These are phyloP conservation scores for Toxoplasma gondii DNA, from an alignment of 169 alveolate genomes.

Conservation along the genomic window DNA sequence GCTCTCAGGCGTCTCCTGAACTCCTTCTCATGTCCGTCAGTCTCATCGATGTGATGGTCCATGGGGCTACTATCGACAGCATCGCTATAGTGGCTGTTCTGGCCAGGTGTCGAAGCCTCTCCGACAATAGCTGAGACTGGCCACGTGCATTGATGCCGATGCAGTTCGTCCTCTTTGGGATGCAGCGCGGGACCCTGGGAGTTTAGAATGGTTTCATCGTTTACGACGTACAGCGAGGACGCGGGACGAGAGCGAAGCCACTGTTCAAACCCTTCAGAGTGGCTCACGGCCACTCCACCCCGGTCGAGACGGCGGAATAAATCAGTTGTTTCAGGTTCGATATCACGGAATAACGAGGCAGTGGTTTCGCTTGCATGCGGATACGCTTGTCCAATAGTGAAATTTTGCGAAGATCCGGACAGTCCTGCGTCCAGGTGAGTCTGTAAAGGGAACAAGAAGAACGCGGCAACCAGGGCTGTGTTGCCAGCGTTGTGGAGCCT, in stretches of 20 bases:
- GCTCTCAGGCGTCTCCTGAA: not conserved
- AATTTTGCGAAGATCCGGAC: no score
- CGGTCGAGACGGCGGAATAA: conserved; percentile 1
- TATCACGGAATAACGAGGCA: not conserved
- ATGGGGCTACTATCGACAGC: no score
- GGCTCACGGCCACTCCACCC: not conserved
- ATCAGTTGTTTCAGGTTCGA: not conserved
- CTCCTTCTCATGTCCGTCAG: not conserved
- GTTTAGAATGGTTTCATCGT: conserved; percentile 15
- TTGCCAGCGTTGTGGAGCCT: no score
- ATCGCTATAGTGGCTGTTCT: no score
- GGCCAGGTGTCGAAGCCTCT: not conserved
- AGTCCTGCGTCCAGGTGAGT: no score
- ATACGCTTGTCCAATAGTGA: no score
- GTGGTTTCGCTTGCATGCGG: no score
- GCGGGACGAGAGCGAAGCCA: conserved; percentile 44
- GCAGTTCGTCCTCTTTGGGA: not conserved
- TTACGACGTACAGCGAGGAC: not conserved
- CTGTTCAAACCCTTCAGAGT: conserved; percentile 1
- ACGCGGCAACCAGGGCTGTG: no score
- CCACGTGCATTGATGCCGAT: not conserved
- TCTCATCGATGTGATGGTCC: not conserved
- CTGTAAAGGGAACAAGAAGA: no score
- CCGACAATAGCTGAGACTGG: conserved; percentile 3
- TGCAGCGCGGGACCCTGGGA: not conserved